Conservation (phyloP, 495 filamentous ascomycete genomes). For the Neurospora discreta region DNA sequence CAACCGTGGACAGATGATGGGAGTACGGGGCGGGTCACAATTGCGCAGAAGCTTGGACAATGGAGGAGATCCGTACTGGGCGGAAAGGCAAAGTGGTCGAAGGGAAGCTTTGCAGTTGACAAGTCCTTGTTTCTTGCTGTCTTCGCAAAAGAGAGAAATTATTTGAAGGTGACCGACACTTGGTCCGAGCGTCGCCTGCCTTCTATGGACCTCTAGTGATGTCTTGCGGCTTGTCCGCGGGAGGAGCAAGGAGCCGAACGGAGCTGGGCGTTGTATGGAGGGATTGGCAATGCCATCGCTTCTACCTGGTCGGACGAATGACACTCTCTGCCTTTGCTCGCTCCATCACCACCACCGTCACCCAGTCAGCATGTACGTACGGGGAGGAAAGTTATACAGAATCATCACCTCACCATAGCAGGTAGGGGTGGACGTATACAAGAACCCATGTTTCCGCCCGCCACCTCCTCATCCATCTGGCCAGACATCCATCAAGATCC, state of each 20-base stretch:
- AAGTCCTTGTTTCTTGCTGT: background rate
- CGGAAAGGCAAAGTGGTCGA: constrained; percentile 8
- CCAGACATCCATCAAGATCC: background rate
- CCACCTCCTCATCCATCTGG: background rate
- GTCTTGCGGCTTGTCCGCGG: background rate
- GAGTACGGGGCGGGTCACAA: constrained; percentile 5
- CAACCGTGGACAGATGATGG: background rate
- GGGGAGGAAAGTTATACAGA: background rate
- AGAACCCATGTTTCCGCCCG: background rate
- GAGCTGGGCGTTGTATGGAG: background rate
- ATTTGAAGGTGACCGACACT: constrained; percentile 14
- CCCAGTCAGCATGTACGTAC: background rate
- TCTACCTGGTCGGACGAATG: background rate
- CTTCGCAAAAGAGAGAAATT: constrained; percentile 22
- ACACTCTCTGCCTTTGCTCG: background rate
- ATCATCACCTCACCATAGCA: background rate
- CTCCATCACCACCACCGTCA: background rate
- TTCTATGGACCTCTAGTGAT: background rate
- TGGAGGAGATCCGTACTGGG: background rate
- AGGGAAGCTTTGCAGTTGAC: constrained; percentile 15
- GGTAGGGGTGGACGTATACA: background rate
- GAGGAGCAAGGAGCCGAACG: background rate
- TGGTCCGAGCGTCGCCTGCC: constrained; percentile 21
- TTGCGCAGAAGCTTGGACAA: constrained; percentile 18
- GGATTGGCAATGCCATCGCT: background rate